Base-by-base conservation (phyloP, 129 eudicot genomes). In the Tanacetum coccineum region DNA sequence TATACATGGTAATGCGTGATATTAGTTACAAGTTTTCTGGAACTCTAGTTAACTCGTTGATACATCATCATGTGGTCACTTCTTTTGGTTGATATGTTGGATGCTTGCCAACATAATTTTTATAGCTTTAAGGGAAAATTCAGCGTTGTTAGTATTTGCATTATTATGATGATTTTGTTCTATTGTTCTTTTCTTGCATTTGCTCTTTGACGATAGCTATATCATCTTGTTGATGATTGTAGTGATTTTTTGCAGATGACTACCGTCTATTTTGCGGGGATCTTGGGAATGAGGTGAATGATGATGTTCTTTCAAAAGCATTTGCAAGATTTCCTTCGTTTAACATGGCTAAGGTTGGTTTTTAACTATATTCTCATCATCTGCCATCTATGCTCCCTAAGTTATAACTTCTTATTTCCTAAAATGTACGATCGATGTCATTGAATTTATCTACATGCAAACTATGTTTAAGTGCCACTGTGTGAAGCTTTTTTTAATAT, bases 231-330 rank as follows among this genome's bases (percentile, higher is more conserved):
- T 64, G 74, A 47, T 66, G 46, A 68, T 57, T 36, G 62, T 67
- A 67, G 62, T 22, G 25, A 22, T 22, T 22, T 22, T 22, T 46
- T 76, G 80, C 94, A 91, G 97, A 91, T 80, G 97, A 91, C 69
- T 87, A 71, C 72, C 87, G 96, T 8, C 45, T 91, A 72, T 91
- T 88, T 70, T 88, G 98, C 62, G 95, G 98, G 4, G 91, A 92
- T 77, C 98, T 92, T 78, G 98, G 96, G 64, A 92, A 92, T 71
- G 98, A 92, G 83, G 98, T 92, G 91, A 92, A 92, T 79, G 96
- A 92, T 88, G 96, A 92, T 80, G 96, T 92, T 62, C 82, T 92
- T 14, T 80, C 98, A 32, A 92, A 92, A 80, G 96, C 98, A 30
- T 92, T 92, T 80, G 70, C 98, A 53, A 77, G 95, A 67, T 92